Percentiles rank a stretch among this genome's conserved stretches.
phyloP scores from a whole-genome alignment of 2,329 filamentous ascomycete genomes.

The Neoarthrinium moseri region DNA sequence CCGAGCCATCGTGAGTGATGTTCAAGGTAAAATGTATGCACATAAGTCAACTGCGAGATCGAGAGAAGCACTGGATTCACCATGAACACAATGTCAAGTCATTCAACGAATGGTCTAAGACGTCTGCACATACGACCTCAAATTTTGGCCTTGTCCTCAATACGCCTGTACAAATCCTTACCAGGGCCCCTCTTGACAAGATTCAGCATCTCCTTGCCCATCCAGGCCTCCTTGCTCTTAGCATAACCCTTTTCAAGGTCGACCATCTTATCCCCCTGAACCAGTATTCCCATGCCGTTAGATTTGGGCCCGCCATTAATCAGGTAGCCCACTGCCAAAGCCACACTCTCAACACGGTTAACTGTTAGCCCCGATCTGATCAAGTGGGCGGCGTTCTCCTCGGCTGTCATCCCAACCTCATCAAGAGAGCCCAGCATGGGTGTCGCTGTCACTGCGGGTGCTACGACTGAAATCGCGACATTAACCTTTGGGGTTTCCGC shows the following conservation, averaged over 20 bases:
- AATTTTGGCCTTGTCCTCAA: neutral
- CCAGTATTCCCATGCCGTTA: neutral
- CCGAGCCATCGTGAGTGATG: no score
- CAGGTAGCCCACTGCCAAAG: neutral
- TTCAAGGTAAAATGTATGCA: no score
- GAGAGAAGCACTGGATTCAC: no score
- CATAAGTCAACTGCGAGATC: no score
- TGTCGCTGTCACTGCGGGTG: constrained; percentile 1
- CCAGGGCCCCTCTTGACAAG: neutral
- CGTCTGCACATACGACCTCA: no score
- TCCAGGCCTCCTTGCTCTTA: neutral
- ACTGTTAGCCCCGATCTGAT: neutral
- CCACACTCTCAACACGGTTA: constrained; percentile 1
- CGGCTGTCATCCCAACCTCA: neutral
- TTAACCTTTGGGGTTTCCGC: neutral
- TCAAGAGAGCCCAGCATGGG: neutral
- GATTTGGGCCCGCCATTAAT: neutral
- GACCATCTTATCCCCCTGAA: constrained; percentile 2
- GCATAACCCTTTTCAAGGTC: constrained; percentile 1
- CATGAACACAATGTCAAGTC: no score
- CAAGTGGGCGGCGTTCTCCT: neutral
- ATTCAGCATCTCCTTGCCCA: neutral
- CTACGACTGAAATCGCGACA: constrained; percentile 5
- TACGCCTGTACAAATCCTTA: neutral
- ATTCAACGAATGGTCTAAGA: no score